phyloP scores from a whole-genome alignment of 2,329 filamentous ascomycete species.

The Colletotrichum gigasporum region DNA sequence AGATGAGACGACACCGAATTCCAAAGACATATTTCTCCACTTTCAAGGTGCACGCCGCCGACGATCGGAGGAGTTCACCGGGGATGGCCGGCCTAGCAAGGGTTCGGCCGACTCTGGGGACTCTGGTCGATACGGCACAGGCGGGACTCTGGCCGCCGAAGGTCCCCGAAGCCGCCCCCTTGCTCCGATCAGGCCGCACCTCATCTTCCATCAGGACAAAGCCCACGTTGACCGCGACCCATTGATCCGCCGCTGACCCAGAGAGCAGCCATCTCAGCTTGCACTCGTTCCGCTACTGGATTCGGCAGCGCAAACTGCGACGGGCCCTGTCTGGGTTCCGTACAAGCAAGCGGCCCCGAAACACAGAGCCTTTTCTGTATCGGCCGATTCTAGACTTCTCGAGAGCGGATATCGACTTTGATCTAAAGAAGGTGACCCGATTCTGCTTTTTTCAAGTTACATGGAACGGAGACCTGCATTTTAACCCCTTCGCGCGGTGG shows the following conservation, averaged over 20 bases:
- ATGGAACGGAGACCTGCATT: constrained; percentile 1
- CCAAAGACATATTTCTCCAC: not conserved
- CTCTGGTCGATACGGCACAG: not conserved
- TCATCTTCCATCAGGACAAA: not conserved
- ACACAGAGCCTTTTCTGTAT: not conserved
- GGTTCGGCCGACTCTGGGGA: not conserved
- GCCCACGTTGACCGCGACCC: too few species aligned
- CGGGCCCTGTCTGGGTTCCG: not conserved
- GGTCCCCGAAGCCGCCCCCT: constrained; percentile 1
- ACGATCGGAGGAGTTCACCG: constrained; percentile 13
- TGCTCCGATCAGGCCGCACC: not conserved
- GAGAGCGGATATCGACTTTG: not conserved
- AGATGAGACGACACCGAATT: not conserved
- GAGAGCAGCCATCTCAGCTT: not conserved
- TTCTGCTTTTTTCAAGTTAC: constrained; percentile 1
- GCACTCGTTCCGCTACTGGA: not conserved
- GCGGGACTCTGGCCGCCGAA: not conserved
- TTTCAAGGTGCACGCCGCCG: not conserved
- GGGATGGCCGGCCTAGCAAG: not conserved
- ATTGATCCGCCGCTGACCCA: not conserved
- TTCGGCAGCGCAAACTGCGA: not conserved
- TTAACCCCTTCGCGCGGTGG: not conserved
- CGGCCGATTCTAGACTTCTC: not conserved
- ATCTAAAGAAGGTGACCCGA: not conserved
- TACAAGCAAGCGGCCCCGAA: not conserved